Percentiles rank a stretch among this genome's conserved stretches.
phyloP scores from a whole-genome alignment of 192 early-diverging fungal genomes.

The Backusella luteola region DNA sequence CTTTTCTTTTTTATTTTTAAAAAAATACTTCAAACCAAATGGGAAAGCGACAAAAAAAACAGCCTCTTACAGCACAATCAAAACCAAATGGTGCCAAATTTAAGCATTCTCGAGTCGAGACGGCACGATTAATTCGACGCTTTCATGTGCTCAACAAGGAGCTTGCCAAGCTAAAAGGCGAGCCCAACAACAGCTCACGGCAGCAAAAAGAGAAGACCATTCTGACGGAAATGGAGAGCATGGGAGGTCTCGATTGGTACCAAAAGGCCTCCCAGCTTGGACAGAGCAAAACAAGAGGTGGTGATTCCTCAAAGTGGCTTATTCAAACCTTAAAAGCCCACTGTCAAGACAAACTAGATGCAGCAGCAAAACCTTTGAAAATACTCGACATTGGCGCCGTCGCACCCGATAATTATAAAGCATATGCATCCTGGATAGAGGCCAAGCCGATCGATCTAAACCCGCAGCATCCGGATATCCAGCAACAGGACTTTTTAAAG shows the following conservation, averaged over 20 bases:
- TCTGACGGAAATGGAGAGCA: constrained; percentile 52
- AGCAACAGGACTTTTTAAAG: constrained; percentile 83
- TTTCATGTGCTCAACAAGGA: constrained; percentile 84
- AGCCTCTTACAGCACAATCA: constrained; percentile 6
- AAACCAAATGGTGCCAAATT: constrained; percentile 23
- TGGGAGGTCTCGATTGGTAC: constrained; percentile 89
- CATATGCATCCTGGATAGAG: constrained; percentile 64
- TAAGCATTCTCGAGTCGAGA: constrained; percentile 61
- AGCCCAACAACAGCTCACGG: constrained; percentile 20
- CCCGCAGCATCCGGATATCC: constrained; percentile 69
- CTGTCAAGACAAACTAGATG: background rate
- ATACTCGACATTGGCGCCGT: constrained; percentile 88
- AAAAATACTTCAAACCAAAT: background rate
- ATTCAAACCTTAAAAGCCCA: constrained; percentile 50
- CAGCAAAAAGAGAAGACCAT: constrained; percentile 35
- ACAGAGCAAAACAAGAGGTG: constrained; percentile 78
- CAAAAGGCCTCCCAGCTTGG: constrained; percentile 81
- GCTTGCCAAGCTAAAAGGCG: constrained; percentile 50
- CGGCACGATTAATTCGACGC: constrained; percentile 66
- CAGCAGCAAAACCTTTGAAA: constrained; percentile 33
- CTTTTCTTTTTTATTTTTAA: background rate
- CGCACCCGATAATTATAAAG: constrained; percentile 70
- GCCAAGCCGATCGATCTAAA: constrained; percentile 86
- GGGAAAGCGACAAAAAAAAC: constrained; percentile 17
- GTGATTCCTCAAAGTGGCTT: constrained; percentile 82